phyloP scores from a whole-genome alignment of 257 asterid species.

The Solanum gandarillasii region DNA sequence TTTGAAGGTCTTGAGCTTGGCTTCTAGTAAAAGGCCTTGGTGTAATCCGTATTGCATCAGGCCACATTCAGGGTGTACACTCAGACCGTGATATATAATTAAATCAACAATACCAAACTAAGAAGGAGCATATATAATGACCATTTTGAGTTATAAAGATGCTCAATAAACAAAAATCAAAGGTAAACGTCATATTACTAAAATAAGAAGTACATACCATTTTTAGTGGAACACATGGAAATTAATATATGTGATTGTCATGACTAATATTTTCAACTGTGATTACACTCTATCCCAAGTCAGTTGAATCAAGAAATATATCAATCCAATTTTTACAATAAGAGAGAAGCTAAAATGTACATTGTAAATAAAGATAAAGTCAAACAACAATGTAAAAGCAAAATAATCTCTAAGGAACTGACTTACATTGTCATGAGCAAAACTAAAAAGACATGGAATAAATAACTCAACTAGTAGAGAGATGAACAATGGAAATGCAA shows the following conservation, averaged over 20 bases:
- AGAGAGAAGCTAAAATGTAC: background rate
- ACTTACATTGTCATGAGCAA: too few species aligned
- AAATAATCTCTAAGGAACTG: background rate
- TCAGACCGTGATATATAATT: background rate
- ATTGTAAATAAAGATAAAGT: background rate
- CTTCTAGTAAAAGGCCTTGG: too few species aligned
- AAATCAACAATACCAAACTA: background rate
- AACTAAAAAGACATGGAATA: too few species aligned
- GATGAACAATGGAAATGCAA: too few species aligned
- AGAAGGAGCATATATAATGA: background rate
- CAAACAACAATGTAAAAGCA: background rate
- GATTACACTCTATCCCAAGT: background rate
- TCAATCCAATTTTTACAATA: background rate
- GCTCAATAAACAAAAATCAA: background rate
- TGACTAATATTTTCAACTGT: background rate
- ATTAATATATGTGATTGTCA: background rate
- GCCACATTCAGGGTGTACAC: too few species aligned
- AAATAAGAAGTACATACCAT: background rate
- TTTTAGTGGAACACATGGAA: background rate
- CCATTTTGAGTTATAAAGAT: background rate
- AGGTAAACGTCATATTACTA: background rate
- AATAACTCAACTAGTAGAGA: too few species aligned
- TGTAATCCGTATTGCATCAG: too few species aligned
- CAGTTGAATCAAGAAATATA: background rate
- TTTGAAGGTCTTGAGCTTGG: too few species aligned